phyloP scores from a whole-genome alignment of 768 basidiomycete species.

The Nidularia pulvinata region DNA sequence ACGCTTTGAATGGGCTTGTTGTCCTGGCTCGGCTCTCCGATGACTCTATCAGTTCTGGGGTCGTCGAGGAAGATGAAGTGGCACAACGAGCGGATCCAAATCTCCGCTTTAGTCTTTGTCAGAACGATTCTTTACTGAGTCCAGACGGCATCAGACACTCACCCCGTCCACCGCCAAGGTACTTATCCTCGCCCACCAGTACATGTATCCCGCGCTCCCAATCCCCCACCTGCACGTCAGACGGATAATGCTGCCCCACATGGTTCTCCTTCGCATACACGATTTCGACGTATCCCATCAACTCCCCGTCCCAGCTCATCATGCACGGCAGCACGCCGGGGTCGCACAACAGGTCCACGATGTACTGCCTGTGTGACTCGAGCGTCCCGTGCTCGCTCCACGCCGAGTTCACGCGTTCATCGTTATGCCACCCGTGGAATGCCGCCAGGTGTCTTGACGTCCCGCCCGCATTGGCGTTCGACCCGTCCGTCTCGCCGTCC shows the following conservation, averaged over 20 bases:
- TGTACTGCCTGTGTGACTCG: conserved; percentile 39
- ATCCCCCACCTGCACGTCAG: conserved; percentile 13
- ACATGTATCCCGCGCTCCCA: conserved; percentile 40
- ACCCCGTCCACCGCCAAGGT: conserved; percentile 40
- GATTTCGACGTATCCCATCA: conserved; percentile 44
- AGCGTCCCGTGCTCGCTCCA: conserved; percentile 47
- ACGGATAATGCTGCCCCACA: conserved; percentile 23
- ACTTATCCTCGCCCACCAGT: conserved; percentile 45
- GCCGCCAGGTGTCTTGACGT: conserved; percentile 34
- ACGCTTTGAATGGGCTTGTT: conserved; percentile 21
- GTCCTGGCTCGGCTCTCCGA: conserved; percentile 37
- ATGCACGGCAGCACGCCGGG: conserved; percentile 36
- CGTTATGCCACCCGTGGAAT: conserved; percentile 50
- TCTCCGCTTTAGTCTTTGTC: conserved; percentile 18
- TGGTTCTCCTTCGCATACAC: conserved; percentile 43
- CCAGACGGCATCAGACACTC: conserved; percentile 9
- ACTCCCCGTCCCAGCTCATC: conserved; percentile 45
- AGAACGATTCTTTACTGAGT: not conserved
- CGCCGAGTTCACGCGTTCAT: conserved; percentile 38
- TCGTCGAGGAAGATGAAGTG: conserved; percentile 45
- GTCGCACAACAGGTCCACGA: conserved; percentile 29
- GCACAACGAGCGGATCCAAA: conserved; percentile 31
- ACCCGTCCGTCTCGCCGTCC: conserved; percentile 17
- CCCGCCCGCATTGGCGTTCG: conserved; percentile 3
- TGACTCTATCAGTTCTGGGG: conserved; percentile 33